These are phyloP conservation scores for Fraxinus angustifolia DNA, from an alignment of 305 asterid genomes.

Conservation along the genomic window DNA sequence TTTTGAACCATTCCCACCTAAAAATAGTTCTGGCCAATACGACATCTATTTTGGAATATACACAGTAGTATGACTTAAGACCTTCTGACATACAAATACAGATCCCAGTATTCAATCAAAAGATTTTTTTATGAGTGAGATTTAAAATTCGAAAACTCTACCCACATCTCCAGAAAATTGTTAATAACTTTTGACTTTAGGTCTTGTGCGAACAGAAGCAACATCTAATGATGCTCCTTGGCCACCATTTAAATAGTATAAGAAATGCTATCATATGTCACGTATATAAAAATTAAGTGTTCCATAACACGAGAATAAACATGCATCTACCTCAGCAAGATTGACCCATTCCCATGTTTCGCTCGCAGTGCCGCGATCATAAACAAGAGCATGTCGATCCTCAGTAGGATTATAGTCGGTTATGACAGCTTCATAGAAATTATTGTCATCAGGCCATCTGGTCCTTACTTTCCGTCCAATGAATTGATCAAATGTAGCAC, in stretches of 20 bases:
- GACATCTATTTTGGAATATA: background rate
- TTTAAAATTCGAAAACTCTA: background rate
- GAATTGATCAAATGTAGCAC: constrained; percentile 47
- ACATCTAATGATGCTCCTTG: background rate
- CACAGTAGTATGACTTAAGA: background rate
- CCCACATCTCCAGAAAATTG: background rate
- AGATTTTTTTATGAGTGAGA: background rate
- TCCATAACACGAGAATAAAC: constrained; percentile 17
- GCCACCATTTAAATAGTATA: background rate
- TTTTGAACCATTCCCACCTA: background rate
- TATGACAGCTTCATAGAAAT: constrained; percentile 79
- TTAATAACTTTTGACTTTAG: background rate
- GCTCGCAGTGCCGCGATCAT: constrained; percentile 49
- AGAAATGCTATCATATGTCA: constrained; percentile 9
- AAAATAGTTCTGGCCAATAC: background rate
- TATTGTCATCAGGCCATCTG: constrained; percentile 94
- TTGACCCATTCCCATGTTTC: constrained; percentile 80
- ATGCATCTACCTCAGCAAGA: constrained; percentile 57
- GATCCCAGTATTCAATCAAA: background rate
- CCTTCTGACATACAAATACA: background rate
- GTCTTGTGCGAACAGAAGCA: background rate
- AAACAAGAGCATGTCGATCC: constrained; percentile 65
- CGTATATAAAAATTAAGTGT: background rate
- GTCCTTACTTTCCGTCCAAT: constrained; percentile 77
- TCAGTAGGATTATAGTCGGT: constrained; percentile 55